A percentile compares a stretch with the other conserved stretches of the same genome.
Conservation (phyloP, 108 stramenopile genomes). For the Cyclotella sp. region DNA sequence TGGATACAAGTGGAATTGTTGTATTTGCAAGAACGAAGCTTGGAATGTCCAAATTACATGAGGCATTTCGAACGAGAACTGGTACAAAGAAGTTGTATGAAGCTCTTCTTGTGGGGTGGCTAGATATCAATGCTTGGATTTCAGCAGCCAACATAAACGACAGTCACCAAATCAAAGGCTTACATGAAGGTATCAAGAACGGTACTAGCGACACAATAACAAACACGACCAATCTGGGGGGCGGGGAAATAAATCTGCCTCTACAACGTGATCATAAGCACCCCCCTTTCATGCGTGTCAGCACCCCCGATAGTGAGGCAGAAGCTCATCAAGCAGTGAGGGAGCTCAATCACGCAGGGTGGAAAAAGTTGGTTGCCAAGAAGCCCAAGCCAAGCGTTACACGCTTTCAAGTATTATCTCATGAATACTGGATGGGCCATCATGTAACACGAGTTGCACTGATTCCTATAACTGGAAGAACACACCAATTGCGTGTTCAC, state of each 20-base stretch:
- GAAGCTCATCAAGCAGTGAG: slow-evolving; percentile 60
- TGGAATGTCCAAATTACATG: slow-evolving; percentile 64
- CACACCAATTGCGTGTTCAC: slow-evolving; percentile 87
- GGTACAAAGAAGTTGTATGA: slow-evolving; percentile 67
- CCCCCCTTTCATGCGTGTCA: slow-evolving; percentile 81
- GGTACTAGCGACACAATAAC: not conserved
- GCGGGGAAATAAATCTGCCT: slow-evolving; percentile 73
- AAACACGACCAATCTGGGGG: slow-evolving; percentile 23
- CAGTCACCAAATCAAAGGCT: not conserved
- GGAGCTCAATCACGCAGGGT: slow-evolving; percentile 70
- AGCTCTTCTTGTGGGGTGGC: slow-evolving; percentile 58
- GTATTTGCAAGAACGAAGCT: slow-evolving; percentile 65
- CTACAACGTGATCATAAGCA: slow-evolving; percentile 77
- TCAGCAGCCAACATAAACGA: not conserved
- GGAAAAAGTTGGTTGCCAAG: slow-evolving; percentile 67
- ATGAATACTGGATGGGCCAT: slow-evolving; percentile 53
- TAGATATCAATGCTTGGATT: slow-evolving; percentile 44
- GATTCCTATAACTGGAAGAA: slow-evolving; percentile 70
- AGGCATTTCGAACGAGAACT: slow-evolving; percentile 59
- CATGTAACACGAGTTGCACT: slow-evolving; percentile 66
- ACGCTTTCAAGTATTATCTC: slow-evolving; percentile 52
- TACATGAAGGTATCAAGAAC: not conserved
- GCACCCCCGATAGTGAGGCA: slow-evolving; percentile 58
- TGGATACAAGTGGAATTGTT: slow-evolving; percentile 80
- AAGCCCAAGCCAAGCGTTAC: slow-evolving; percentile 67